Conservation (phyloP, 768 basidiomycete genomes). For the Imleria badia region DNA sequence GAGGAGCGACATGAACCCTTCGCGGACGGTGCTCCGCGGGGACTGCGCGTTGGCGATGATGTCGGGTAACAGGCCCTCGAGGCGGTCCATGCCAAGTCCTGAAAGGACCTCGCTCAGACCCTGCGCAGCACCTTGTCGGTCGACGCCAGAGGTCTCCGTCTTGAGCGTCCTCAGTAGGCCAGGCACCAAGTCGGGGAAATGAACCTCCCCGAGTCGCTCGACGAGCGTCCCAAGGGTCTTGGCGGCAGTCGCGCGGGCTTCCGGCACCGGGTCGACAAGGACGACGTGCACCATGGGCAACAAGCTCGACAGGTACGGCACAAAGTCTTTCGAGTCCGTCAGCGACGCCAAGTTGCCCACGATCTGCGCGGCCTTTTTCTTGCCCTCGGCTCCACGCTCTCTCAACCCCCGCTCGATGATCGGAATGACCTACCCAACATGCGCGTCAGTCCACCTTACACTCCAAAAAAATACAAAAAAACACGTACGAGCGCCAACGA, state of each 20-base stretch:
- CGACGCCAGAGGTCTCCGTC: conserved; percentile 91
- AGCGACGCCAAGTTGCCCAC: conserved; percentile 95
- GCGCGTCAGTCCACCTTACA: background rate
- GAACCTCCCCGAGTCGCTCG: conserved; percentile 88
- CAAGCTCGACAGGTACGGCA: conserved; percentile 88
- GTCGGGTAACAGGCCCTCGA: conserved; percentile 92
- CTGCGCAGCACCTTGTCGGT: conserved; percentile 97
- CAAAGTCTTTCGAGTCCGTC: conserved; percentile 88
- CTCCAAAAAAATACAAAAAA: background rate
- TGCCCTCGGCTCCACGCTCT: conserved; percentile 90
- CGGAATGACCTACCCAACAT: conserved; percentile 76
- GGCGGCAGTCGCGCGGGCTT: conserved; percentile 95
- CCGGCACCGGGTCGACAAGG: conserved; percentile 95
- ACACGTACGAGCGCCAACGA: conserved; percentile 82
- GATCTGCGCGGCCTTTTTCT: conserved; percentile 94
- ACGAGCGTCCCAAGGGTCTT: conserved; percentile 97
- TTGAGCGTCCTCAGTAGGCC: conserved; percentile 84
- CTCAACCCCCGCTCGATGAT: conserved; percentile 91
- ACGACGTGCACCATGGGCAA: conserved; percentile 91
- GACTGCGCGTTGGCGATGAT: conserved; percentile 91
- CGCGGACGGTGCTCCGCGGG: conserved; percentile 85
- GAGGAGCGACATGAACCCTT: conserved; percentile 98
- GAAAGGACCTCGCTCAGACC: conserved; percentile 94
- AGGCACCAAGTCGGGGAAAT: conserved; percentile 96
- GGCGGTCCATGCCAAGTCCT: conserved; percentile 95